These are phyloP conservation scores for Monosporascus sp. DNA, from an alignment of 2,329 filamentous ascomycete genomes.

Conservation along the genomic window DNA sequence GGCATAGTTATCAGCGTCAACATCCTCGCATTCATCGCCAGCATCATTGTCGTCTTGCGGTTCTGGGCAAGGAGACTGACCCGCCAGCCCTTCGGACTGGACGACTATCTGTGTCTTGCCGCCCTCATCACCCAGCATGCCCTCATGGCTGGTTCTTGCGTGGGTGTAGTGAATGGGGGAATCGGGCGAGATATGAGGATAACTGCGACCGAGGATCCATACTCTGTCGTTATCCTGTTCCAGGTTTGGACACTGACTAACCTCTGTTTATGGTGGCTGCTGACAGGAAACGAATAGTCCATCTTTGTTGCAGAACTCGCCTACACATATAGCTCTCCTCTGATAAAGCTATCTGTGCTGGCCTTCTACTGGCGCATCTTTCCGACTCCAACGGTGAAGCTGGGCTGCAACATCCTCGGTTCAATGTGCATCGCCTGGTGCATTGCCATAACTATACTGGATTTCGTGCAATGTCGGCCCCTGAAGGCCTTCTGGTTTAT, in stretches of 20 bases:
- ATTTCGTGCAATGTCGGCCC: constrained; percentile 9
- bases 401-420: constrained; percentile 3
- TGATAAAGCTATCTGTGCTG: constrained; percentile 6
- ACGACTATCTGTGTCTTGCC: no score
- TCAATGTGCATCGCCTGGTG: constrained; percentile 5
- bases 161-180: no score
- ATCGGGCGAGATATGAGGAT: no score
- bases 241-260: no score
- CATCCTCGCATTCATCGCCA: neutral
- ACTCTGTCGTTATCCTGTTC: no score
- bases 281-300: no score
- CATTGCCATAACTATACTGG: constrained; percentile 3
- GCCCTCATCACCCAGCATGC: no score
- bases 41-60: neutral
- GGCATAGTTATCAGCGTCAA: neutral
- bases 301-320: no score
- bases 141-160: no score
- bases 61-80: constrained; percentile 1
- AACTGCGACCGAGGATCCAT: no score
- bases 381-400: constrained; percentile 4
- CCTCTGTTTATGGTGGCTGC: no score
- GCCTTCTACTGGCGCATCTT: constrained; percentile 8
- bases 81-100: neutral
- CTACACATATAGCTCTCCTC: constrained; percentile 4
- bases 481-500: constrained; percentile 8